A percentile compares a stretch with the other conserved stretches of the same genome.
These are phyloP conservation scores for Cucumis cinereus DNA, from an alignment of 306 rosid genomes.

Conservation along the genomic window DNA sequence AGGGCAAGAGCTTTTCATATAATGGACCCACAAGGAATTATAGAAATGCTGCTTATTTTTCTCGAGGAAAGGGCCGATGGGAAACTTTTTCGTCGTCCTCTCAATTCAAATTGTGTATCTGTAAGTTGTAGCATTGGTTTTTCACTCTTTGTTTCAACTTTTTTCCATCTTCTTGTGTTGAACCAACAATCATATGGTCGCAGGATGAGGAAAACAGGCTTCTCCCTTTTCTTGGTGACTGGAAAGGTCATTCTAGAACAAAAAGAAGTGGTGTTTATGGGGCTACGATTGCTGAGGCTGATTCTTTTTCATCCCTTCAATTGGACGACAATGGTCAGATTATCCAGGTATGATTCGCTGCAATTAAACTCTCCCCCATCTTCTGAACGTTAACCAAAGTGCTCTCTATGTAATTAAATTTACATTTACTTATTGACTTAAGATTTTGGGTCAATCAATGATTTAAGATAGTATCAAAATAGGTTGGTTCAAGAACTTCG, in stretches of 20 bases:
- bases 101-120: slow-evolving; percentile 30
- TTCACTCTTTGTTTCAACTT: background rate
- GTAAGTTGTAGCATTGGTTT: slow-evolving; percentile 1
- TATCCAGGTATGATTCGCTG: slow-evolving; percentile 46
- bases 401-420: background rate
- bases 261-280: slow-evolving; percentile 96
- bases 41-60: slow-evolving; percentile 74
- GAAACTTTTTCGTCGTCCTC: slow-evolving; percentile 28
- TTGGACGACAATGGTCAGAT: slow-evolving; percentile 55
- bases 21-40: slow-evolving; percentile 78
- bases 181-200: slow-evolving; percentile 4
- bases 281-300: slow-evolving; percentile 67
- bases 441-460: no score
- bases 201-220: slow-evolving; percentile 38
- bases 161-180: background rate
- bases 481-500: no score
- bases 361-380: background rate
- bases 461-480: no score
- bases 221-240: slow-evolving; percentile 70
- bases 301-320: slow-evolving; percentile 48
- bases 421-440: no score
- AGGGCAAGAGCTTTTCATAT: slow-evolving; percentile 87
- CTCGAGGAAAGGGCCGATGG: slow-evolving; percentile 72
- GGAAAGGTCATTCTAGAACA: slow-evolving; percentile 82
- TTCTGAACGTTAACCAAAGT: background rate